Evolutionary conservation across 2,329 filamentous ascomycete species (phyloP), one percentile per base, ranked within the genome.

Genomic region (Colletotrichum sp.): DNA sequence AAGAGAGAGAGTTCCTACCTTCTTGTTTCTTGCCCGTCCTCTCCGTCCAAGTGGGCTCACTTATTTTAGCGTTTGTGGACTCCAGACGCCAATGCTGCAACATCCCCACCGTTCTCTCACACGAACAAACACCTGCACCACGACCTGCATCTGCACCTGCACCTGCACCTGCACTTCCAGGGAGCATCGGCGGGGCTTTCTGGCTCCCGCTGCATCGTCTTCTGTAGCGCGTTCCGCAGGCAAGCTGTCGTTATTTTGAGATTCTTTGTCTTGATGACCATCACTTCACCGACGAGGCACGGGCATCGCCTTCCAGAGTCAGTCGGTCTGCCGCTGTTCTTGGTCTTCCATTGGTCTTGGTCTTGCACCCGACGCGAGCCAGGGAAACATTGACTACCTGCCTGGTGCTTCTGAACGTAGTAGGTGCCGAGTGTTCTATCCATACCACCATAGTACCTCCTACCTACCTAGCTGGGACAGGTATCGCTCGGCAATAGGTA

Each of bases 1-100:
- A 39, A 39, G 7, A 16, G 36, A 16, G 36, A 39, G 36, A 39
- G 36, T 39, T 39, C 36, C 16, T 39, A 39, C 16, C 39, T 21
- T 21, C 43, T 52, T 24, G 43, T 21, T 52, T 52, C 43, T 52
- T 7, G 43, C 43, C 43, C 43, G 43, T 52, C 43, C 43, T 52
- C 43, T 52, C 43, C 43, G 59, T 30, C 14, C 24, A 34, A 30
- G 28, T 61, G 28, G 59, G 59, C 59, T 34, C 59, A 61, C 59
- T 21, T 32, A 61, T 30, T 34, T 36, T 64, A 39, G 60, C 32
- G 60, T 64, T 64, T 64, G 60, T 36, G 60, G 30, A 39, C 32
- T 39, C 60, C 59, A 74, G 66, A 66, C 72, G 68, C 57, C 71
- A 73, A 73, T 73, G 55, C 57, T 43, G 57, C 65, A 68, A 14